These are phyloP conservation scores for Leccinum angustisporum DNA, from an alignment of 1,284 basidiomycete species.

Conservation along the genomic window DNA sequence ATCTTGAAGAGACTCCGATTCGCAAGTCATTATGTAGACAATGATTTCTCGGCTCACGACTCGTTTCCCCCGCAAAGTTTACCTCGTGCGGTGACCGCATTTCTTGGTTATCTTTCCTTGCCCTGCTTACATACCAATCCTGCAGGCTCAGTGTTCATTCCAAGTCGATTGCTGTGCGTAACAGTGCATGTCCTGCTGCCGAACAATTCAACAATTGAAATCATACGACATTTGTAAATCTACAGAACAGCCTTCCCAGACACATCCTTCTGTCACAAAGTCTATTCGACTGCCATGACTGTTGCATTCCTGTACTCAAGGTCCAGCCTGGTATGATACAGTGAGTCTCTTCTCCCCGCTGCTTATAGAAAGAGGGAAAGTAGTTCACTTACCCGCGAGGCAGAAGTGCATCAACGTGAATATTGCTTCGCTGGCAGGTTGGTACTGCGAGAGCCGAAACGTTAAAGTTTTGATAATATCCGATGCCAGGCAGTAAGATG, in stretches of 20 bases:
- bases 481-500: constrained; percentile 2
- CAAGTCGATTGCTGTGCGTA: neutral
- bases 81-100: neutral
- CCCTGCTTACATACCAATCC: neutral
- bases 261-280: neutral
- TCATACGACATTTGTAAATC: neutral
- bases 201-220: neutral
- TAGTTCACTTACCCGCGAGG: constrained; percentile 12
- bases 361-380: neutral
- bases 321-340: constrained; percentile 2
- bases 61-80: too few relatives aligned
- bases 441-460: constrained; percentile 15
- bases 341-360: neutral
- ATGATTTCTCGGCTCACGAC: too few relatives aligned
- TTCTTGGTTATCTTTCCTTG: neutral
- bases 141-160: neutral
- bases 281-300: constrained; percentile 18
- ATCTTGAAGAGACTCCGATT: too few relatives aligned
- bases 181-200: neutral
- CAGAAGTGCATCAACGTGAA: constrained; percentile 23
- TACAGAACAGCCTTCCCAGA: neutral
- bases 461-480: constrained; percentile 26
- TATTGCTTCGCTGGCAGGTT: constrained; percentile 14
- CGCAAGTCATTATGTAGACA: too few relatives aligned
- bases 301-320: constrained; percentile 22